Conservation (phyloP, 2,329 filamentous ascomycete species). For the Trichophyton mentagrophytes region DNA sequence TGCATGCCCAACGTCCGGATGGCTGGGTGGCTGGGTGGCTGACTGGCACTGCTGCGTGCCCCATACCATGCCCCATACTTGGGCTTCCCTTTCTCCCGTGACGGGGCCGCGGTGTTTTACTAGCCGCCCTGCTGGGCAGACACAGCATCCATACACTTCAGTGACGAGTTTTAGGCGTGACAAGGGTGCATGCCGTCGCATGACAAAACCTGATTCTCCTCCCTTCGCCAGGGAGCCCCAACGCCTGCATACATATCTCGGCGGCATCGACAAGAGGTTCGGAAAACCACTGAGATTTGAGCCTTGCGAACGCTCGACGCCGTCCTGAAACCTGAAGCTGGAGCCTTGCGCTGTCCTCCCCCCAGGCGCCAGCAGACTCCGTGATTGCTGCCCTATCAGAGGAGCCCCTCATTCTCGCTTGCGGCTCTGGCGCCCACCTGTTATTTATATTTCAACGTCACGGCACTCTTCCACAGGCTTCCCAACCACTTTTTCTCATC, state of each 20-base stretch:
- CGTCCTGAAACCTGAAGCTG: background rate
- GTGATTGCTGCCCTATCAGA: background rate
- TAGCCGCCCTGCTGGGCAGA: conserved; percentile 1
- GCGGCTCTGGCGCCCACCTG: background rate
- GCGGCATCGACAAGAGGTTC: background rate
- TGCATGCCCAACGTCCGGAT: background rate
- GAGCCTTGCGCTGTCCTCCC: background rate
- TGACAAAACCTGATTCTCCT: background rate
- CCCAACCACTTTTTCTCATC: background rate
- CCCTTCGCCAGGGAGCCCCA: background rate
- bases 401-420: conserved; percentile 2
- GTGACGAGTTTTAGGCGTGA: background rate
- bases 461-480: background rate
- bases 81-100: background rate
- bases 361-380: background rate
- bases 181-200: background rate
- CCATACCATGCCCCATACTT: background rate
- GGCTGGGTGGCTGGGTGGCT: background rate
- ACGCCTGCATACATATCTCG: background rate
- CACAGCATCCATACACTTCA: background rate
- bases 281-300: background rate
- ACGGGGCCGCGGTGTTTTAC: background rate
- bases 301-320: background rate
- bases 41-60: background rate
- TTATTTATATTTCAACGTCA: background rate